Percentiles rank a stretch among this genome's conserved stretches.
These are phyloP conservation scores for Parascedosporium putredinis DNA, from an alignment of 2,329 filamentous ascomycete genomes.

Conservation along the genomic window DNA sequence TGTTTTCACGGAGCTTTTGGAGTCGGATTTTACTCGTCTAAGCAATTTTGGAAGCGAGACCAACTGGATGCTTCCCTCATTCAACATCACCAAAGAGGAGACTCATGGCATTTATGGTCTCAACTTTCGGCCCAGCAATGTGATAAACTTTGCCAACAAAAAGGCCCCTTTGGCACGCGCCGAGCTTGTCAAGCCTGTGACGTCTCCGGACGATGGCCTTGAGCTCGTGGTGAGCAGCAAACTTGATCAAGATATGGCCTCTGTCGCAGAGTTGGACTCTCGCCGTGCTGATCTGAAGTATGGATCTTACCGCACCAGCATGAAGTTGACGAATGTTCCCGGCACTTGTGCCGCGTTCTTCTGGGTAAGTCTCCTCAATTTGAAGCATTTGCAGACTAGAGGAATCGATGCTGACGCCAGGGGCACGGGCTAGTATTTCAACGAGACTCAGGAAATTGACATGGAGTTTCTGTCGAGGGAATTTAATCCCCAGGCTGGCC, in stretches of 20 bases:
- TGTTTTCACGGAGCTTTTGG: conserved; percentile 59
- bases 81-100: conserved; percentile 48
- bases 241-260: conserved; percentile 40
- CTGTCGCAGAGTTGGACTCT: conserved; percentile 54
- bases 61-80: conserved; percentile 58
- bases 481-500: conserved; percentile 38
- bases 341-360: conserved; percentile 75
- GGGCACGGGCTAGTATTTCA: conserved; percentile 71
- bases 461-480: conserved; percentile 66
- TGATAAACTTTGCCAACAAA: conserved; percentile 39
- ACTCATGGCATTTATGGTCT: conserved; percentile 58
- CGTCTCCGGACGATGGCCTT: conserved; percentile 37
- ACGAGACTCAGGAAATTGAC: conserved; percentile 72
- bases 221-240: conserved; percentile 42
- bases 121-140: conserved; percentile 45
- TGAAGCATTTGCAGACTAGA: background rate
- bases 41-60: conserved; percentile 35
- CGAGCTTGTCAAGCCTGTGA: conserved; percentile 32
- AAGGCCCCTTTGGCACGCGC: conserved; percentile 21
- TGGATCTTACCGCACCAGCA: conserved; percentile 58
- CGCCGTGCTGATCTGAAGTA: conserved; percentile 52
- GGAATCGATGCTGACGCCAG: no score
- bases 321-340: conserved; percentile 48
- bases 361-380: conserved; percentile 43
- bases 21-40: conserved; percentile 59